A percentile compares a stretch with the other conserved stretches of the same genome.
Evolutionary conservation across 345 rosid species (phyloP).

Genomic region (Citrus medica): DNA sequence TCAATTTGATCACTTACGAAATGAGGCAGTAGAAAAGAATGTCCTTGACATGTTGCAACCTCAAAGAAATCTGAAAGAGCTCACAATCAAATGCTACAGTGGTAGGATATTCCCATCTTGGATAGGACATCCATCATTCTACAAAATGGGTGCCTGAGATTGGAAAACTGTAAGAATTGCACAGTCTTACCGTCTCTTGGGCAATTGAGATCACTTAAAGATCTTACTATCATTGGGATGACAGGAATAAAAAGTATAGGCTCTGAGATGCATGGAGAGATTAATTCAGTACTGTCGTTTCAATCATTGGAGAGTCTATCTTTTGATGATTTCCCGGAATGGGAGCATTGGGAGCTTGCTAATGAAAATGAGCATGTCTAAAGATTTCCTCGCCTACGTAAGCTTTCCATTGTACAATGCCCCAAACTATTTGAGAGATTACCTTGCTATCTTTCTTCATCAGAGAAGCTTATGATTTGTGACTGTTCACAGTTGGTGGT

Average conservation of each 20-base stretch:
- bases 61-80: not conserved
- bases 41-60: not conserved
- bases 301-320: not conserved
- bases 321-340: not conserved
- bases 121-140: not conserved
- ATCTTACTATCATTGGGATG: constrained; percentile 2
- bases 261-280: not conserved
- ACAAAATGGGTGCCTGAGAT: not conserved
- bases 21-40: not conserved
- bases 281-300: not conserved
- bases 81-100: not conserved
- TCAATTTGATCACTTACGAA: not conserved
- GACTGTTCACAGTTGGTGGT: not conserved
- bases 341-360: not conserved
- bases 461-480: not conserved
- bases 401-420: not conserved
- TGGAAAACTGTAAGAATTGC: not conserved
- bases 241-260: not conserved
- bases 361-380: not conserved
- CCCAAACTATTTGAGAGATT: not conserved
- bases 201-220: not conserved
- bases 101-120: not conserved
- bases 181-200: not conserved
- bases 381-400: not conserved
- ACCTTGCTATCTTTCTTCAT: not conserved